These are phyloP conservation scores for Zygotorulaspora danielsina DNA, from an alignment of 805 yeast species.

Conservation along the genomic window DNA sequence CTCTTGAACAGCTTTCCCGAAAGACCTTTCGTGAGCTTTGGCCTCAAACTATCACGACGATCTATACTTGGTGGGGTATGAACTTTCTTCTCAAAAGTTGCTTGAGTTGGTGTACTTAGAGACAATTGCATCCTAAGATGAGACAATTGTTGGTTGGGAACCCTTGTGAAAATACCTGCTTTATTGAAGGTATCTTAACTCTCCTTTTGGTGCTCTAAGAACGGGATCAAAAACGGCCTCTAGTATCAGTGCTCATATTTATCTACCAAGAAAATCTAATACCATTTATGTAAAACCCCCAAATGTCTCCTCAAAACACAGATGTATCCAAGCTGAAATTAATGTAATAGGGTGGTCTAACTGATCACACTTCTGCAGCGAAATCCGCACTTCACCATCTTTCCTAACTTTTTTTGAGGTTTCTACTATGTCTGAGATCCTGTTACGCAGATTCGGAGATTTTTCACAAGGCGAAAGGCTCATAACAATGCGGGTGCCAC, in stretches of 20 bases:
- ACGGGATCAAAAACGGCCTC: too few relatives aligned
- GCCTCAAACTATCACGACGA: conserved; percentile 15
- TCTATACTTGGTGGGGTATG: conserved; percentile 37
- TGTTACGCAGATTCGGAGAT: neutral
- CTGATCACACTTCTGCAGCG: too few relatives aligned
- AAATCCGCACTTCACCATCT: too few relatives aligned
- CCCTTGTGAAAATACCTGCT: too few relatives aligned
- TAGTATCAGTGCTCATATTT: too few relatives aligned
- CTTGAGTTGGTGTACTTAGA: conserved; percentile 9
- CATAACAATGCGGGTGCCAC: conserved; percentile 1
- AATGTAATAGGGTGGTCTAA: too few relatives aligned
- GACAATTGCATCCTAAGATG: conserved; percentile 5
- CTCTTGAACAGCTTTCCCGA: conserved; percentile 29
- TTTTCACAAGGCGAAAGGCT: neutral
- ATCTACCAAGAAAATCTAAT: neutral
- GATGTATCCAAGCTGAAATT: neutral
- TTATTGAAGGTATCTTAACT: too few relatives aligned
- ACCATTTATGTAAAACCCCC: conserved; percentile 1
- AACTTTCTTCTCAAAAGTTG: conserved; percentile 17
- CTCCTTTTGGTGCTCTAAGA: too few relatives aligned
- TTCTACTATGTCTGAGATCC: neutral
- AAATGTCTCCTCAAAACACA: conserved; percentile 1
- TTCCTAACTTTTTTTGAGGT: conserved; percentile 3
- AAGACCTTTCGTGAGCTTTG: conserved; percentile 26
- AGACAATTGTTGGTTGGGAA: neutral